Conservation (phyloP, 2,329 filamentous ascomycete genomes). For the Fusarium multiceps region DNA sequence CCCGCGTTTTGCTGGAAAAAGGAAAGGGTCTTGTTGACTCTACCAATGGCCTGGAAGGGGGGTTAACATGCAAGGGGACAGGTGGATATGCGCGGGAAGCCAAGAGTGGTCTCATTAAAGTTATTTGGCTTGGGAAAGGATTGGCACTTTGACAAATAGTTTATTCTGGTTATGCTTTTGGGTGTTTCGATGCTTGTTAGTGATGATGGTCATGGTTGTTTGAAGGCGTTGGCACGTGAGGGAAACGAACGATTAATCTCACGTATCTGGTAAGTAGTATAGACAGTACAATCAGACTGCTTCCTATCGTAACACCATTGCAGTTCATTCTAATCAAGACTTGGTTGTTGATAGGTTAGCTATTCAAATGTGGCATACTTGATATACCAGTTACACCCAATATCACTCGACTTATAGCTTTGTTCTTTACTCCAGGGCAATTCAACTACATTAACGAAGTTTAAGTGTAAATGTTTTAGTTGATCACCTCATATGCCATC, state of each 20-base stretch:
- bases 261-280: background rate
- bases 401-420: background rate
- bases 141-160: background rate
- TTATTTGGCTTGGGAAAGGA: background rate
- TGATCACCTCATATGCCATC: background rate
- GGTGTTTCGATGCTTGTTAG: conserved; percentile 19
- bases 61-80: conserved; percentile 11
- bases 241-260: background rate
- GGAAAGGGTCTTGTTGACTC: background rate
- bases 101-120: conserved; percentile 27
- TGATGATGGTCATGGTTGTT: conserved; percentile 1
- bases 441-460: background rate
- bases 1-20: conserved; percentile 39
- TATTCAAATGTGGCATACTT: background rate
- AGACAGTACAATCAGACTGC: background rate
- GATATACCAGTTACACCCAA: background rate
- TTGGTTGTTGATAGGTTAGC: background rate
- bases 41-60: conserved; percentile 3
- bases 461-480: background rate
- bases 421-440: background rate
- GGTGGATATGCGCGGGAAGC: conserved; percentile 24
- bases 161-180: background rate
- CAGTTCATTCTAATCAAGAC: background rate
- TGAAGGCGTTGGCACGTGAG: conserved; percentile 11
- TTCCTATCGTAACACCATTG: background rate